phyloP scores from a whole-genome alignment of 2,329 filamentous ascomycete genomes.

The Alternaria arbusti region DNA sequence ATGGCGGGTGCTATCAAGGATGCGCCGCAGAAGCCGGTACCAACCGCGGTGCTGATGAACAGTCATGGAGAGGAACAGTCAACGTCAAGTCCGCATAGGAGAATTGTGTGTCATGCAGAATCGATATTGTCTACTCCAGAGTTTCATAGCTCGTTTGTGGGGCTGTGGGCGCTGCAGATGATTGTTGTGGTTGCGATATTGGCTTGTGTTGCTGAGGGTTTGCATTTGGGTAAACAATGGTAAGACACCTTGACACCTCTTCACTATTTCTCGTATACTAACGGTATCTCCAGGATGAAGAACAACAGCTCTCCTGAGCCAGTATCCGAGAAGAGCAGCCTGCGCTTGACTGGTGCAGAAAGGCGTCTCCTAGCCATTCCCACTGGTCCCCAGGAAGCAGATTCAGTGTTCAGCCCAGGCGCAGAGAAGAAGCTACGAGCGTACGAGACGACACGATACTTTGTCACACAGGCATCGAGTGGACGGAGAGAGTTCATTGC shows the following conservation, averaged over 20 bases:
- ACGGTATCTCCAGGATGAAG: slow-evolving; percentile 5
- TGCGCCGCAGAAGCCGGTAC: slow-evolving; percentile 19
- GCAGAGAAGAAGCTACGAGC: slow-evolving; percentile 35
- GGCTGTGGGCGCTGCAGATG: slow-evolving; percentile 34
- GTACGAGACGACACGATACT: slow-evolving; percentile 26
- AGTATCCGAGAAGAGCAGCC: background rate
- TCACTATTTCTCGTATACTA: background rate
- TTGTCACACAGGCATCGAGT: slow-evolving; percentile 20
- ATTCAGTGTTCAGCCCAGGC: slow-evolving; percentile 26
- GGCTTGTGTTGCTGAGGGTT: slow-evolving; percentile 35
- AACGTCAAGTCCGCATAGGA: slow-evolving; percentile 10
- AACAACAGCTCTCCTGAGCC: background rate
- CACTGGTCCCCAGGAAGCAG: background rate
- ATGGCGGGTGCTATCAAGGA: slow-evolving; percentile 13
- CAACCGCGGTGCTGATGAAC: slow-evolving; percentile 24
- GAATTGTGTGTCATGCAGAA: slow-evolving; percentile 26
- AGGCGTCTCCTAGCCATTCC: slow-evolving; percentile 28
- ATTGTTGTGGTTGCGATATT: slow-evolving; percentile 35
- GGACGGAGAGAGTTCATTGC: slow-evolving; percentile 31
- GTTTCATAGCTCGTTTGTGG: slow-evolving; percentile 33
- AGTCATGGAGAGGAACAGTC: slow-evolving; percentile 5
- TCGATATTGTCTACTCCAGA: background rate
- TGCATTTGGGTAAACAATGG: slow-evolving; percentile 30
- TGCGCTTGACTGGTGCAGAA: slow-evolving; percentile 31
- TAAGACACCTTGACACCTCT: slow-evolving; percentile 5